These are phyloP conservation scores for Apiotrichum veenhuisii DNA, from an alignment of 1,284 basidiomycete species.

Conservation along the genomic window DNA sequence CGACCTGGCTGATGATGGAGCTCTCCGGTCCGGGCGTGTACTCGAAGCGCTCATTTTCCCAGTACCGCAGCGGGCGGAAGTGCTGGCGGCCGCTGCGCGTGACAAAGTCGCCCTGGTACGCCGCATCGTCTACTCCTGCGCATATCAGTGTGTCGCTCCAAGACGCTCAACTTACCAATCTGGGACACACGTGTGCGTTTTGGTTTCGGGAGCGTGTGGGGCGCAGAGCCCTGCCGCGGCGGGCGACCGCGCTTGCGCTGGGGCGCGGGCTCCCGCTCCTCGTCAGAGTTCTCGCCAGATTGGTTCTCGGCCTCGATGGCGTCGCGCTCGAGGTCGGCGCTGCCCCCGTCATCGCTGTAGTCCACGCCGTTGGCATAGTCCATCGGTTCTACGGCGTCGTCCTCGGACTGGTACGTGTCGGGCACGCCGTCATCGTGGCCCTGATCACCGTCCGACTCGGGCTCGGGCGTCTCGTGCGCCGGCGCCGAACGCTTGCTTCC, in stretches of 20 bases:
- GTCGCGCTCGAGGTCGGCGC: neutral
- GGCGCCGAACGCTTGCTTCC: neutral
- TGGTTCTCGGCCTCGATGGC: neutral
- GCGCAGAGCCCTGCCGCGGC: neutral
- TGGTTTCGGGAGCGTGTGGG: neutral
- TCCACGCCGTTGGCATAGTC: conserved; percentile 2
- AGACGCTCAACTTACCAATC: neutral
- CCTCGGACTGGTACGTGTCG: conserved; percentile 3
- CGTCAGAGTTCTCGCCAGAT: neutral
- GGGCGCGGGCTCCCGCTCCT: neutral
- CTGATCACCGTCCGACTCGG: too few species aligned
- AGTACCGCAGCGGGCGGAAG: conserved; percentile 78
- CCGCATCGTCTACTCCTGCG: conserved; percentile 18
- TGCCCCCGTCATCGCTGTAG: neutral
- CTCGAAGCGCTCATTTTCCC: conserved; percentile 86
- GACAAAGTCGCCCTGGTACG: conserved; percentile 53
- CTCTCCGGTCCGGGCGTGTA: conserved; percentile 64
- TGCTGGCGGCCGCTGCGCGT: conserved; percentile 68
- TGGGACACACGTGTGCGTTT: neutral
- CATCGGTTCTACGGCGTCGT: conserved; percentile 4
- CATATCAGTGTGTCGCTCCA: too few species aligned
- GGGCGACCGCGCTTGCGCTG: conserved; percentile 1
- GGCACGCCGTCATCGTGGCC: neutral
- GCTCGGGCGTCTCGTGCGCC: neutral
- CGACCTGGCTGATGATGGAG: conserved; percentile 75